Base-by-base conservation (phyloP, 2,329 filamentous ascomycete species). In the Zopfia rhizophila region DNA sequence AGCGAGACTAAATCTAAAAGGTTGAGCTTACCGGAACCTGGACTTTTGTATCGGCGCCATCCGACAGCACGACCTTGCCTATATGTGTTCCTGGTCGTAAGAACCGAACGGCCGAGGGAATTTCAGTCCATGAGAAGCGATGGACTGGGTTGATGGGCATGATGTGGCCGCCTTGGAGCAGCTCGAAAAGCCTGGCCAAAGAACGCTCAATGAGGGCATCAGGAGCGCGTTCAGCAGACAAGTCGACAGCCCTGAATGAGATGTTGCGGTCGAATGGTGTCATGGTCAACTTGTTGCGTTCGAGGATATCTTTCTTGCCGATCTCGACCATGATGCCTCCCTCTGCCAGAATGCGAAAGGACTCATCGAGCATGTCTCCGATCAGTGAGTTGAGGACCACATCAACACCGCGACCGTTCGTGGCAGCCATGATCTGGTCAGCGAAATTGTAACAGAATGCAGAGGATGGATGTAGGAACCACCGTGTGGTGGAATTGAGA, bases 341-440 rank as follows among this genome's bases (percentile, higher is more conserved):
- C 22, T 36, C 22, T 1, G 76, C 76, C 2, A 80, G 61, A 27
- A 73, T 76, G 6, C 66, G 51, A 75, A 75, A 81, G 0, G 70
- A 75, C 0, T 69, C 68, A 12, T 48, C 39, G 8, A 65, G 45
- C 4, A 49, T 27, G 10, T 60, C 52, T 4, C 63, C 64, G 18
- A 51, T 36, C 3, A 47, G 18, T 7, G 11, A 16, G 48, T 68
- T 68, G 38, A 68, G 35, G 11, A 61, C 48, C 3, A 67, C 53
- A 45, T 68, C 61, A 11, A 63, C 58, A 14, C 65, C 65, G 7
- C 42, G 25, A 13, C 51, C 54, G 2, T 55, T 36, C 1, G 65
- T 69, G 16, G 40, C 33, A 5, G 43, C 36, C 56, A 5, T 28
- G 33, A 8, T 28, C 51, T 36, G 68, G 68, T 32, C 33, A 3